Percentiles rank a stretch among this genome's conserved stretches.
phyloP scores from a whole-genome alignment of 2,329 filamentous ascomycete species.

The Rosellinia necatrix region DNA sequence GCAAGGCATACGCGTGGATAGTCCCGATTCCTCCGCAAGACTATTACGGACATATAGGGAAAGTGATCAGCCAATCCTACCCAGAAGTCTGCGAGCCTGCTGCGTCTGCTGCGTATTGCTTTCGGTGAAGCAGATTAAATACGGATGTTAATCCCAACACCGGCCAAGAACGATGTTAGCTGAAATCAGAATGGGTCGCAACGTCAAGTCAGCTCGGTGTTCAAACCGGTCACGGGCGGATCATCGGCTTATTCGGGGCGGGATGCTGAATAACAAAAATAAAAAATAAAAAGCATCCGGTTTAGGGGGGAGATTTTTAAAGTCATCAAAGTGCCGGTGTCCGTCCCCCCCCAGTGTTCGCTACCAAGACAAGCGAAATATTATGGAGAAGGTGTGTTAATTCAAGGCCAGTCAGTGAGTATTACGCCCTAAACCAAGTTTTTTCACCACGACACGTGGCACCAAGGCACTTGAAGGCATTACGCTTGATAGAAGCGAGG shows the following conservation, averaged over 20 bases:
- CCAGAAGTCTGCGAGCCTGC: too few species aligned
- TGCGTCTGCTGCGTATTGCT: neutral
- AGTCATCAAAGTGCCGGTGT: neutral
- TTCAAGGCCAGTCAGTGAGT: neutral
- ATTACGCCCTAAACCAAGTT: neutral
- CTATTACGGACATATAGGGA: constrained; percentile 13
- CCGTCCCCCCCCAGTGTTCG: neutral
- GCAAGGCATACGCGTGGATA: constrained; percentile 5
- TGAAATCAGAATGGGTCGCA: neutral
- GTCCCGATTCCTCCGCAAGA: constrained; percentile 7
- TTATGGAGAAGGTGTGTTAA: too few species aligned
- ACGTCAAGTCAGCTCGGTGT: neutral
- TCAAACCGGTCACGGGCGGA: neutral
- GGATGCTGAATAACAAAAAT: neutral
- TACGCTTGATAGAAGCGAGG: neutral
- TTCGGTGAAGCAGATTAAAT: too few species aligned
- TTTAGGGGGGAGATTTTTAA: neutral
- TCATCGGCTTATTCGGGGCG: too few species aligned
- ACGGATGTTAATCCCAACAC: neutral
- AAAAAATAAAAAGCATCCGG: neutral
- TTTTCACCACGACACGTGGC: neutral
- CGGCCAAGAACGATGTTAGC: neutral
- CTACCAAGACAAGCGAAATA: neutral
- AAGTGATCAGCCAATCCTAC: constrained; percentile 12
- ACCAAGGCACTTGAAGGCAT: neutral